These are phyloP conservation scores for Thielaviopsis ethacetica DNA, from an alignment of 2,329 filamentous ascomycete species.

Conservation along the genomic window DNA sequence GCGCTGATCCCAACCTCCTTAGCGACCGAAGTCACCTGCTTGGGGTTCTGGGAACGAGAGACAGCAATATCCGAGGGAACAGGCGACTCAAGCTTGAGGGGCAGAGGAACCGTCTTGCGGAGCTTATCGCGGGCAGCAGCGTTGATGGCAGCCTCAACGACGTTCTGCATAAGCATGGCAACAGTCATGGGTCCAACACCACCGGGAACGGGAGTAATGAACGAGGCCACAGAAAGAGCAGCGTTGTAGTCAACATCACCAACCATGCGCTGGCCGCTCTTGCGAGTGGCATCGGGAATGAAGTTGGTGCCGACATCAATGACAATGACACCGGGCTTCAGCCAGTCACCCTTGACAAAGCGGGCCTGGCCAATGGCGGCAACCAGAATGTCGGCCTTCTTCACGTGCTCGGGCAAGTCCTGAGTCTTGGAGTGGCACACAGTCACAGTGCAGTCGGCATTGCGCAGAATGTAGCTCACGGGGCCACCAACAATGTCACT, in stretches of 20 bases:
- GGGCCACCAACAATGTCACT: conserved; percentile 97
- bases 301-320: conserved; percentile 98
- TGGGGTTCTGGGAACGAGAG: conserved; percentile 78
- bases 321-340: conserved; percentile 88
- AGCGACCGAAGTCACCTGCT: conserved; percentile 72
- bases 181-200: conserved; percentile 98
- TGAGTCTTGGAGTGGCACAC: conserved; percentile 84
- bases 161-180: conserved; percentile 93
- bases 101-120: conserved; percentile 65
- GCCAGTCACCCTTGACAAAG: conserved; percentile 88
- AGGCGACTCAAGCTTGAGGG: conserved; percentile 59
- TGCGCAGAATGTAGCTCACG: conserved; percentile 87
- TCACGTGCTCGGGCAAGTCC: conserved; percentile 56
- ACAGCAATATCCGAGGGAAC: conserved; percentile 95
- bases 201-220: conserved; percentile 90
- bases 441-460: conserved; percentile 91
- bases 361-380: conserved; percentile 77
- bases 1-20: conserved; percentile 72
- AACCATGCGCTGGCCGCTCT: conserved; percentile 81
- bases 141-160: conserved; percentile 66
- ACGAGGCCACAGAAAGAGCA: conserved; percentile 69
- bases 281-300: conserved; percentile 73
- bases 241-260: conserved; percentile 89
- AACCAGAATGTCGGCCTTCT: conserved; percentile 74
- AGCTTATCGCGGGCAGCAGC: conserved; percentile 74